Base-by-base conservation (phyloP, 805 yeast genomes). In the Brettanomyces anomalus region DNA sequence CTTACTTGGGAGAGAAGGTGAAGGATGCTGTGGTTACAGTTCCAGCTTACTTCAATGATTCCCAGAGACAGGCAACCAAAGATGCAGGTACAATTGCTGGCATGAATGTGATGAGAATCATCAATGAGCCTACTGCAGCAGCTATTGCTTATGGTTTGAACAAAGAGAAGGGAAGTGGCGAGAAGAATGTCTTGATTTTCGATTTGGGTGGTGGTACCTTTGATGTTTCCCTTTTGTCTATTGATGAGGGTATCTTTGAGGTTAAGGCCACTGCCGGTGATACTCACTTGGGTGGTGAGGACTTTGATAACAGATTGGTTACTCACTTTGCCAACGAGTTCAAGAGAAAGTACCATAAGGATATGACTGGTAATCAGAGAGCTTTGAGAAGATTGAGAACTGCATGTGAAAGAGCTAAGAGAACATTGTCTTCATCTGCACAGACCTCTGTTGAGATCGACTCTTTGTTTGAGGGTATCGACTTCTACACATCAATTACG, bases 201-300 rank as follows among this genome's bases (percentile, higher is more conserved):
- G 96, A 87, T 71, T 76, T 87, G 62, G 96, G 96, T 79, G 96
- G 96, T 71, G 96, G 96, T 76, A 87, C 96, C 61, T 87, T 87
- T 71, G 96, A 87, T 86, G 96, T 88, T 51, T 88, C 96, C 41
- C 74, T 87, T 56, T 76, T 87, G 60, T 79, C 85, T 65, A 86
- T 87, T 65, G 90, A 88, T 66, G 96, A 90, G 61, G 96, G 96
- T 81, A 88, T 87, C 62, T 87, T 87, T 76, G 88, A 88, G 64
- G 96, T 87, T 61, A 87, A 87, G 77, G 94, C 96, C 57, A 87
- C 96, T 49, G 87, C 86, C 46, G 87, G 85, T 66, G 85, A 88
- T 65, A 85, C 90, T 46, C 90, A 82, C 70, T 81, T 86, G 75
- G 97, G 97, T 77, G 97, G 97, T 81, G 96, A 89, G 74, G 97